Evolutionary conservation across 176 grass and related monocot genomes (phyloP), one percentile per base, ranked within the genome.

Genomic region (Triticum dicoccoides): DNA sequence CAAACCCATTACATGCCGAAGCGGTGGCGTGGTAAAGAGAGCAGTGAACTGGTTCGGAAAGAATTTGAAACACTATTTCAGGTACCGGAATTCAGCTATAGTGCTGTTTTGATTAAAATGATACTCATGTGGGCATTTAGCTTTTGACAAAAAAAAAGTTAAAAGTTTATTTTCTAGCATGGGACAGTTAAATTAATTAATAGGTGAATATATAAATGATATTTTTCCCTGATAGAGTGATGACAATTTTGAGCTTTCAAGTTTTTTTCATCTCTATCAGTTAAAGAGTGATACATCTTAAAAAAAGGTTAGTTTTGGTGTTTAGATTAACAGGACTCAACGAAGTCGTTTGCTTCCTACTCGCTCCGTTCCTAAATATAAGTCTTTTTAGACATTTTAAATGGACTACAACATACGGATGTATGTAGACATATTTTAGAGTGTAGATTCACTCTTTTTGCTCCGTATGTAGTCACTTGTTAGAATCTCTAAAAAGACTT

Each of bases 1-100:
- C 91, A 99, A 66, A 99, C 92, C 23, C 97, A 99, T 90, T 90
- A 97, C 87, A 94, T 97, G 94, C 97, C 97, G 62, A 99, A 97
- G 87, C 85, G 69, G 58, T 99, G 97, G 97, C 92, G 90, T 68
- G 90, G 94, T 37, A 99, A 92, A 89, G 97, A 99, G 62, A 91
- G 82, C 82, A 96, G 85, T 63, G 97, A 97, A 41, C 59, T 89
- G 52, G 92, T 99, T 34, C 83, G 87, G 7, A 91, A 67, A 85
- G 97, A 99, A 92, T 99, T 90, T 81, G 94, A 91, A 77, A 96
- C 92, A 33, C 62, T 99, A 33, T 99, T 99, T 93, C 94, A 84
- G 94, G 97, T 99, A 86, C 84, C 18, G 35, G 42, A 68, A 9
- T 62, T 82, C 27, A 23, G 4, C 56, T 54, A 6, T 68, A 32